Percentiles rank a stretch among this genome's conserved stretches.
phyloP scores from a whole-genome alignment of 2,329 filamentous ascomycete genomes.

The Trematosphaeria pertusa region DNA sequence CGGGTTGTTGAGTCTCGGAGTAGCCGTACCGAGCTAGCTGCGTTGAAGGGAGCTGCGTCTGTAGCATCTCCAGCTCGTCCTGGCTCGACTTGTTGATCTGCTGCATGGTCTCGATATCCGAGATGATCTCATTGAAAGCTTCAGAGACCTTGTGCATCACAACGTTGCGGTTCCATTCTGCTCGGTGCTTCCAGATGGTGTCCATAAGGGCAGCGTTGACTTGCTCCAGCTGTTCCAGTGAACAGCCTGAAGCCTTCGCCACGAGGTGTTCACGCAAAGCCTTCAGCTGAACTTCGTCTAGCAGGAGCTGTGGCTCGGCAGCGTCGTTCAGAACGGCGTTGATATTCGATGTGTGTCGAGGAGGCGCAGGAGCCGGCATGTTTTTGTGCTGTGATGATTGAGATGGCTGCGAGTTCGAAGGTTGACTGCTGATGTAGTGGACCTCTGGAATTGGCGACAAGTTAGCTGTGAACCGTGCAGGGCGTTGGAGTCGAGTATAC shows the following conservation, averaged over 20 bases:
- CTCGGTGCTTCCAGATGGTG: conserved; percentile 78
- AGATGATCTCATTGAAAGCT: conserved; percentile 78
- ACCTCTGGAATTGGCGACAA: conserved; percentile 32
- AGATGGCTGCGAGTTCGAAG: conserved; percentile 47
- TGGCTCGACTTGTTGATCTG: conserved; percentile 51
- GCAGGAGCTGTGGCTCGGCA: conserved; percentile 43
- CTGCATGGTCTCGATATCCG: conserved; percentile 68
- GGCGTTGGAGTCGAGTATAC: conserved; percentile 19
- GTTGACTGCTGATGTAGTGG: conserved; percentile 44
- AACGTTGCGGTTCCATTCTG: conserved; percentile 82
- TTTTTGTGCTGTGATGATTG: conserved; percentile 40
- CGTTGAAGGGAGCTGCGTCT: neutral
- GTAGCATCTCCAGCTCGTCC: conserved; percentile 21
- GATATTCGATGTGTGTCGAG: conserved; percentile 46
- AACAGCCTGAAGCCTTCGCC: conserved; percentile 74
- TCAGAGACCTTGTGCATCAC: conserved; percentile 70
- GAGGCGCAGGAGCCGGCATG: conserved; percentile 46
- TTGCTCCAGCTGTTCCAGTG: conserved; percentile 94
- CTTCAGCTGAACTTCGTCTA: conserved; percentile 61
- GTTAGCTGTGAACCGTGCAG: conserved; percentile 21
- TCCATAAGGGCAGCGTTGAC: conserved; percentile 92
- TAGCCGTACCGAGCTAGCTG: neutral
- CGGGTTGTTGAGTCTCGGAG: neutral
- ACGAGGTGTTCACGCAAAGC: conserved; percentile 70
- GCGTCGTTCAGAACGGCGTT: conserved; percentile 52